phyloP scores from a whole-genome alignment of 345 rosid species.

The Sonneratia caseolaris region DNA sequence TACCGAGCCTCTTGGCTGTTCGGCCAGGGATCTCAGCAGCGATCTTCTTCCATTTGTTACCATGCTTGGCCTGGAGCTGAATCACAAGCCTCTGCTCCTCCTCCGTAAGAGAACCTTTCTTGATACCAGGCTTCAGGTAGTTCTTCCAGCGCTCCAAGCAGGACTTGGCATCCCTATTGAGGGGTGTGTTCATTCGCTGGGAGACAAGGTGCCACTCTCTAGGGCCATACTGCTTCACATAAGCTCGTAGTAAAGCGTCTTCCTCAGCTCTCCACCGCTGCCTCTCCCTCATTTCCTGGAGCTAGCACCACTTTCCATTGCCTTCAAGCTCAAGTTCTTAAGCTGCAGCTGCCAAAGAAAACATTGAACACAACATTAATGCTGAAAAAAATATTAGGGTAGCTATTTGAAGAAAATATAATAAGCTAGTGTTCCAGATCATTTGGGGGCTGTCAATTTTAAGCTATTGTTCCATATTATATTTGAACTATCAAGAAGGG shows the following conservation, averaged over 20 bases:
- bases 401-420: neutral
- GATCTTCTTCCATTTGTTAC: slow-evolving; percentile 99
- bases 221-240: slow-evolving; percentile 90
- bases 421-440: too few species aligned
- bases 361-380: neutral
- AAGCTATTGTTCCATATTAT: neutral
- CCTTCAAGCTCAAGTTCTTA: slow-evolving; percentile 37
- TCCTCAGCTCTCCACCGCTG: slow-evolving; percentile 99
- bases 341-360: slow-evolving; percentile 27
- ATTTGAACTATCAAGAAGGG: too few species aligned
- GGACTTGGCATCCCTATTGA: slow-evolving; percentile 83
- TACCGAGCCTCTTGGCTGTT: slow-evolving; percentile 87
- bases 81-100: slow-evolving; percentile 93
- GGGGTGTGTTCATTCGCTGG: slow-evolving; percentile 46
- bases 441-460: neutral
- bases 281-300: slow-evolving; percentile 93
- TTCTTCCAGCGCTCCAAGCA: slow-evolving; percentile 96
- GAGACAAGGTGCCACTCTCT: slow-evolving; percentile 95
- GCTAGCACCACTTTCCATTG: slow-evolving; percentile 53
- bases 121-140: slow-evolving; percentile 95
- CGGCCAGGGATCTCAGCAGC: slow-evolving; percentile 92
- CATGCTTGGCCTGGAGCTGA: slow-evolving; percentile 84
- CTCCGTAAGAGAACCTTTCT: slow-evolving; percentile 87
- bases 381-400: neutral
- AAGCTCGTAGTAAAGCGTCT: slow-evolving; percentile 73